These are phyloP conservation scores for Phialocephala sp. DNA, from an alignment of 2,329 filamentous ascomycete species.

Conservation along the genomic window DNA sequence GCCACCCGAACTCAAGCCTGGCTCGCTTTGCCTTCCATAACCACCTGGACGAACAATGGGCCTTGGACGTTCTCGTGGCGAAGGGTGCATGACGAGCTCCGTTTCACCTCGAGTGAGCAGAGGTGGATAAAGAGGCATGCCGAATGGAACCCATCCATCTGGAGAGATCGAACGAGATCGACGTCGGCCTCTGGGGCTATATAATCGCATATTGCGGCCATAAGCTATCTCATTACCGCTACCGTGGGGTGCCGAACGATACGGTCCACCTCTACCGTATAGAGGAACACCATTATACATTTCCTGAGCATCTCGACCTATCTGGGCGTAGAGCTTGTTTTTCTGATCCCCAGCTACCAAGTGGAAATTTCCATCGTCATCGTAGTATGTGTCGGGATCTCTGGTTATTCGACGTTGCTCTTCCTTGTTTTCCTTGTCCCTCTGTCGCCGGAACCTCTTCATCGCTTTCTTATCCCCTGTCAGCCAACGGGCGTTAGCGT, in stretches of 20 bases:
- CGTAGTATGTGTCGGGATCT: too few species aligned
- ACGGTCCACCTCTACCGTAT: not conserved
- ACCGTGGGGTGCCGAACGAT: not conserved
- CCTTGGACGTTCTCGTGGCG: not conserved
- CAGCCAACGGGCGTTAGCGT: not conserved
- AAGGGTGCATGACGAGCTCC: too few species aligned
- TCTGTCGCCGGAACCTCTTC: not conserved
- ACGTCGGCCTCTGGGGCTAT: not conserved
- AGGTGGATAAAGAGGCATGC: too few species aligned
- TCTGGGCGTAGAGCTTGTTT: too few species aligned
- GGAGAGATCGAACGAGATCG: not conserved
- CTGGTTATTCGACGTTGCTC: not conserved
- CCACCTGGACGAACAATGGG: not conserved
- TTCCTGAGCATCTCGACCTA: too few species aligned
- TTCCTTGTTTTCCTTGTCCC: not conserved
- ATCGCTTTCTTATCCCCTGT: conserved; percentile 1
- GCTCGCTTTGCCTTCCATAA: not conserved
- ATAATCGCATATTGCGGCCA: too few species aligned
- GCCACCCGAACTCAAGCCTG: not conserved
- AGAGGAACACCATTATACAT: not conserved
- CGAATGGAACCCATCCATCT: not conserved
- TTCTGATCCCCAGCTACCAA: not conserved
- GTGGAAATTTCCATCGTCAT: not conserved
- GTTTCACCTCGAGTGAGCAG: too few species aligned
- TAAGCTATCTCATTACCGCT: not conserved